Evolutionary conservation across 495 filamentous ascomycete species (phyloP).

Genomic region (Tetracladium setigerum): DNA sequence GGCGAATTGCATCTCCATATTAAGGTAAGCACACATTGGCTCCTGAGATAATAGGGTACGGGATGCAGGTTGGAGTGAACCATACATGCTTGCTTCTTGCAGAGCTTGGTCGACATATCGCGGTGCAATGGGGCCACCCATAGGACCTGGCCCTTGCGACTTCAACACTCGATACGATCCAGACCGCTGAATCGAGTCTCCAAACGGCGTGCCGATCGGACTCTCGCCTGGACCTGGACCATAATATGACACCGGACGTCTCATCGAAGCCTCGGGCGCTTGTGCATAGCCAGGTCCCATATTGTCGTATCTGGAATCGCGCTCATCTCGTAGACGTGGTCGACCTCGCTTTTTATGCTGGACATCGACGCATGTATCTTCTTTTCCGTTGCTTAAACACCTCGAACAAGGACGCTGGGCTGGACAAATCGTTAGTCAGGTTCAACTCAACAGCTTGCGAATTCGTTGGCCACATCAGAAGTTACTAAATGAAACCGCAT

Average conservation of each 20-base stretch:
- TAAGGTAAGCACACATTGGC: constrained; percentile 45
- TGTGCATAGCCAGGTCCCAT: constrained; percentile 33
- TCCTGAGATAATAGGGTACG: constrained; percentile 20
- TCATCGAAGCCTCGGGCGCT: constrained; percentile 31
- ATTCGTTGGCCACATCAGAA: background rate
- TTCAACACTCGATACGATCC: constrained; percentile 46
- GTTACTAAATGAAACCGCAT: background rate
- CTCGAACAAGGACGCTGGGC: constrained; percentile 56
- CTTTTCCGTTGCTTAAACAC: constrained; percentile 52
- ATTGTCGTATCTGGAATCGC: constrained; percentile 45
- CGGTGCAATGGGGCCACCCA: constrained; percentile 32
- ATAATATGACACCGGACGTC: constrained; percentile 37
- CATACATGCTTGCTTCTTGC: constrained; percentile 37
- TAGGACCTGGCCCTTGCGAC: constrained; percentile 37
- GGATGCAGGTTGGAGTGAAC: constrained; percentile 29
- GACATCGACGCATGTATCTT: constrained; percentile 89
- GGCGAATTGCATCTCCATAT: constrained; percentile 44
- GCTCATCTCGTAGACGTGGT: constrained; percentile 83
- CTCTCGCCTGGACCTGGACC: constrained; percentile 23
- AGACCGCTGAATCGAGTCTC: constrained; percentile 39
- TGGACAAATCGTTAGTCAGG: constrained; percentile 24
- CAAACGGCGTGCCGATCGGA: constrained; percentile 29
- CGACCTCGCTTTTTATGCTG: constrained; percentile 94
- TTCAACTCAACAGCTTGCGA: background rate
- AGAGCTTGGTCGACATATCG: constrained; percentile 38